Evolutionary conservation across 768 basidiomycete genomes (phyloP).

Genomic region (Boletus reticulatus): DNA sequence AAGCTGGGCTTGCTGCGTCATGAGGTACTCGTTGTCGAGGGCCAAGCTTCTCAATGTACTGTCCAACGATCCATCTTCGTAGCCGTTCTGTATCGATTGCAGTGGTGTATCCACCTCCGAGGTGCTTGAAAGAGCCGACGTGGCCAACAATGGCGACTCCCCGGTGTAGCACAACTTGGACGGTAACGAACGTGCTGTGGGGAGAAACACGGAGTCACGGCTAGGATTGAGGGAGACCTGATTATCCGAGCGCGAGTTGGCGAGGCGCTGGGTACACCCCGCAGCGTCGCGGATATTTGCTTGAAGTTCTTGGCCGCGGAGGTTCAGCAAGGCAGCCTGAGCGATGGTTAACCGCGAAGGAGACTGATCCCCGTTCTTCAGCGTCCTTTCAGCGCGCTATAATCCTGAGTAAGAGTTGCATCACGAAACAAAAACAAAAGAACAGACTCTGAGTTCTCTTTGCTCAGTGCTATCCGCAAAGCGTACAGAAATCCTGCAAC

Average conservation of each 20-base stretch:
- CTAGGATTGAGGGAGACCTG: conserved; percentile 1
- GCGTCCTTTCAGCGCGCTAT: conserved; percentile 60
- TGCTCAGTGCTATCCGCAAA: conserved; percentile 81
- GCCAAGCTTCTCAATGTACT: conserved; percentile 9
- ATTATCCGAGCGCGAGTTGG: conserved; percentile 3
- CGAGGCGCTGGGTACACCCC: conserved; percentile 5
- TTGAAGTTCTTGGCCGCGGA: conserved; percentile 61
- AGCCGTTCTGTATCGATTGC: conserved; percentile 32
- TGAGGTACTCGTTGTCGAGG: conserved; percentile 16
- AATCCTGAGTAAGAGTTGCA: conserved; percentile 1
- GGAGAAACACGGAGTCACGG: conserved; percentile 3
- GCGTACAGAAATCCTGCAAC: conserved; percentile 74
- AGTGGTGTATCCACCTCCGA: conserved; percentile 40
- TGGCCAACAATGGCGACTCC: conserved; percentile 15
- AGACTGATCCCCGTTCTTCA: conserved; percentile 60
- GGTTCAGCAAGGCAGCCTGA: conserved; percentile 72
- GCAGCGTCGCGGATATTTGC: conserved; percentile 1
- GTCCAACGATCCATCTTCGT: conserved; percentile 15
- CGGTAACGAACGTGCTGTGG: conserved; percentile 20
- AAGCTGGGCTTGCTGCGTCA: conserved; percentile 21
- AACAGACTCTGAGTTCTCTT: conserved; percentile 67
- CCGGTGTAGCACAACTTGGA: conserved; percentile 17
- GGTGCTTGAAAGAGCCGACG: conserved; percentile 26
- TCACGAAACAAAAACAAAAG: neutral
- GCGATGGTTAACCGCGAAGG: conserved; percentile 72